phyloP scores from a whole-genome alignment of 1,284 basidiomycete species.

The Sporisorium exsertum region DNA sequence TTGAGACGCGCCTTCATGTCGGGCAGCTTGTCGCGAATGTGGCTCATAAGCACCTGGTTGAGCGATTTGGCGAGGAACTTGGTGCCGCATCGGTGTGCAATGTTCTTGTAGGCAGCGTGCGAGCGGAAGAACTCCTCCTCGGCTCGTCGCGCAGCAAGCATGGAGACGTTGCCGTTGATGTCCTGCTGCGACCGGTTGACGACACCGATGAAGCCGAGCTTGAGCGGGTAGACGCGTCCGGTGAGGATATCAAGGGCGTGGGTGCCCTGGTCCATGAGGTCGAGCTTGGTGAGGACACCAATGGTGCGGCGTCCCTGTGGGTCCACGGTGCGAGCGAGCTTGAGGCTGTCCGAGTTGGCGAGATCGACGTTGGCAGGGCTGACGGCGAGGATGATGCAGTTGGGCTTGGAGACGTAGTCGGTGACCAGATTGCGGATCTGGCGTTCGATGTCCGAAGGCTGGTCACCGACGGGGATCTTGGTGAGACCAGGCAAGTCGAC shows the following conservation, averaged over 20 bases:
- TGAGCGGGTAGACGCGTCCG: slow-evolving; percentile 94
- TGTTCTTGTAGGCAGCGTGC: slow-evolving; percentile 93
- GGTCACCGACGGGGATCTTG: slow-evolving; percentile 77
- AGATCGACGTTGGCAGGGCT: slow-evolving; percentile 98
- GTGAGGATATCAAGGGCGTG: slow-evolving; percentile 96
- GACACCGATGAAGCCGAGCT: slow-evolving; percentile 96
- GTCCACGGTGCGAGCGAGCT: slow-evolving; percentile 93
- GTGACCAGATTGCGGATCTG: slow-evolving; percentile 93
- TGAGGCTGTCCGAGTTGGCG: slow-evolving; percentile 96
- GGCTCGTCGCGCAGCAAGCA: slow-evolving; percentile 84
- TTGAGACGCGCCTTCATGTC: slow-evolving; percentile 99
- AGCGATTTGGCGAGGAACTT: slow-evolving; percentile 92
- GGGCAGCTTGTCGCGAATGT: slow-evolving; percentile 97
- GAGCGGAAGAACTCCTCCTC: slow-evolving; percentile 92
- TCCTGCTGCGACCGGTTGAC: slow-evolving; percentile 98
- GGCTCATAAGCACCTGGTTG: slow-evolving; percentile 95
- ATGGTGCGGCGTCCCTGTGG: slow-evolving; percentile 95
- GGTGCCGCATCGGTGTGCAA: slow-evolving; percentile 96
- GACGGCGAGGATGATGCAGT: slow-evolving; percentile 95
- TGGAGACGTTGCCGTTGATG: slow-evolving; percentile 88
- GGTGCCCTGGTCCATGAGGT: slow-evolving; percentile 98
- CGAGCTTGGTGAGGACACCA: slow-evolving; percentile 94
- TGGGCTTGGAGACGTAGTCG: slow-evolving; percentile 96
- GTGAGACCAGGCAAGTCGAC: slow-evolving; percentile 96
- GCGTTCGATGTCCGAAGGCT: slow-evolving; percentile 88